A percentile compares a stretch with the other conserved stretches of the same genome.
Conservation (phyloP, 768 basidiomycete species). For the Lactarius akahatsu region DNA sequence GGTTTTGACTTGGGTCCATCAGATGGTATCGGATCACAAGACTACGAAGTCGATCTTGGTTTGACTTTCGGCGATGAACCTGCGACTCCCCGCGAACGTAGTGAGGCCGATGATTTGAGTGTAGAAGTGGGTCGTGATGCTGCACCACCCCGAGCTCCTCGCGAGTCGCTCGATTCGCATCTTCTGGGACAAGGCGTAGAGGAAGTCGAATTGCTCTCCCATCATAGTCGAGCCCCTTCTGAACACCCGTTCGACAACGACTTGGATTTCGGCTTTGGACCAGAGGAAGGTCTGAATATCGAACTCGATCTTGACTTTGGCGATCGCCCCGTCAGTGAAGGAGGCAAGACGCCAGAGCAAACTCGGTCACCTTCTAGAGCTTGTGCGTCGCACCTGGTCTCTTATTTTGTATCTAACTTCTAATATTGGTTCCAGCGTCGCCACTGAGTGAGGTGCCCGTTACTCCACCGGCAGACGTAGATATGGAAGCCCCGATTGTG, state of each 20-base stretch:
- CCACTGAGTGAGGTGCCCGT: conserved; percentile 71
- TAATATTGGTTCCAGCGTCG: conserved; percentile 51
- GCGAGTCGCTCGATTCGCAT: conserved; percentile 62
- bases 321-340: conserved; percentile 48
- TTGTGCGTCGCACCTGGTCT: conserved; percentile 46
- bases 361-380: conserved; percentile 58
- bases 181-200: conserved; percentile 52
- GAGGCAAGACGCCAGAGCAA: conserved; percentile 56
- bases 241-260: conserved; percentile 64
- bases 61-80: conserved; percentile 66
- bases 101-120: conserved; percentile 57
- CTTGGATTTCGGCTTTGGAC: conserved; percentile 49
- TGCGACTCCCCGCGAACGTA: conserved; percentile 30
- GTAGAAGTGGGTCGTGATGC: conserved; percentile 80
- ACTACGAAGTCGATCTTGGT: conserved; percentile 75
- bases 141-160: conserved; percentile 42
- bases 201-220: conserved; percentile 65
- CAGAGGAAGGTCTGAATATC: conserved; percentile 47
- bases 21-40: conserved; percentile 85
- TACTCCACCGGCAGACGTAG: conserved; percentile 70
- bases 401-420: conserved; percentile 4
- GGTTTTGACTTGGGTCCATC: conserved; percentile 79
- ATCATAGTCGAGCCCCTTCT: conserved; percentile 60
- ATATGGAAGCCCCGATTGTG: conserved; percentile 49
- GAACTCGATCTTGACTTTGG: conserved; percentile 74